Conservation (phyloP, 108 stramenopile species). For the Skeletonema grethae region DNA sequence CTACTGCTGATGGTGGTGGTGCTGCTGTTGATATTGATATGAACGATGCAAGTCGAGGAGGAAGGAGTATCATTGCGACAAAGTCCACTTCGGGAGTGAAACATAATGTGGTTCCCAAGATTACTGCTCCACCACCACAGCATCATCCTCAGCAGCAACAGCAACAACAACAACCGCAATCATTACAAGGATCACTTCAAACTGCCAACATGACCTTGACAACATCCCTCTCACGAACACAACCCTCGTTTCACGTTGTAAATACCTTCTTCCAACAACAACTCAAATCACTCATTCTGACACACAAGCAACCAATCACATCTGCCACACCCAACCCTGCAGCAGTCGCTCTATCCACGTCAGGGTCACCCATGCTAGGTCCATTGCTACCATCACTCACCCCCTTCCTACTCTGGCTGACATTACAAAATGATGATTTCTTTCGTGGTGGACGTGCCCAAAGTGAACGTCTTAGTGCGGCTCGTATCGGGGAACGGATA, state of each 20-base stretch:
- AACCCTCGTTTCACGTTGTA: neutral
- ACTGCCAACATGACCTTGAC: conserved; percentile 3
- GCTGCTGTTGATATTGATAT: neutral
- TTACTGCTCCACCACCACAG: neutral
- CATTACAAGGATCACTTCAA: conserved; percentile 4
- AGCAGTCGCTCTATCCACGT: conserved; percentile 48
- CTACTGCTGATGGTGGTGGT: neutral
- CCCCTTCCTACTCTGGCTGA: conserved; percentile 88
- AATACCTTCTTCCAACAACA: conserved; percentile 7
- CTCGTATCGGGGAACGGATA: conserved; percentile 91
- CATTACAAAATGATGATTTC: conserved; percentile 82
- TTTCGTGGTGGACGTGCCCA: conserved; percentile 82
- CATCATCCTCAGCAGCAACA: neutral
- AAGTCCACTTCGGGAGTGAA: neutral
- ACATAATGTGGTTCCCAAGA: conserved; percentile 3
- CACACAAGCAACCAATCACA: conserved; percentile 9
- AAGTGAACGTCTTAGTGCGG: conserved; percentile 87
- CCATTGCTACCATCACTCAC: conserved; percentile 69
- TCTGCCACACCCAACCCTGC: conserved; percentile 30
- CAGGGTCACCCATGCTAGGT: conserved; percentile 65
- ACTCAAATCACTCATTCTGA: conserved; percentile 5
- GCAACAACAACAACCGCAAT: neutral
- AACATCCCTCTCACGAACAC: conserved; percentile 20
- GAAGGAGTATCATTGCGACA: neutral
- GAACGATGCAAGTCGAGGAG: neutral